A percentile compares a stretch with the other conserved stretches of the same genome.
These are phyloP conservation scores for Primulina tabacum DNA, from an alignment of 257 asterid species.

Conservation along the genomic window DNA sequence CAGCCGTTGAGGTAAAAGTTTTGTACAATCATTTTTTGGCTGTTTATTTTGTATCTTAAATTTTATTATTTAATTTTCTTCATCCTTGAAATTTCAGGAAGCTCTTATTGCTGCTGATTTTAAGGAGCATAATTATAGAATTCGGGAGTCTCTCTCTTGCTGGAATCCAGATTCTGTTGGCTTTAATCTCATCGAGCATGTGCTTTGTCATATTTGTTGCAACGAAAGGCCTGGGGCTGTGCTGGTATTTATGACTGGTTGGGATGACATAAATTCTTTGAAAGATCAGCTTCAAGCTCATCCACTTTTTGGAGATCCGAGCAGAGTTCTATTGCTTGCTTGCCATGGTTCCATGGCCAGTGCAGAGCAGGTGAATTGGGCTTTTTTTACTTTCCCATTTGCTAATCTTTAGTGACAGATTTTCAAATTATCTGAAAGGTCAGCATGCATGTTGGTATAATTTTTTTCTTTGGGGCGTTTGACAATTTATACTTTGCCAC, in stretches of 20 bases:
- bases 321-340: conserved; percentile 81
- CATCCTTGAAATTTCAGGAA: conserved; percentile 51
- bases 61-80: conserved; percentile 7
- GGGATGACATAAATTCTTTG: conserved; percentile 96
- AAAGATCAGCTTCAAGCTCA: conserved; percentile 90
- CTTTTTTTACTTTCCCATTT: conserved; percentile 12
- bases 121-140: conserved; percentile 47
- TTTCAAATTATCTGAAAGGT: conserved; percentile 14
- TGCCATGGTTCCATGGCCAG: conserved; percentile 99
- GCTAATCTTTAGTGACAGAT: conserved; percentile 13
- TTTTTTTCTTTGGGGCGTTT: background rate
- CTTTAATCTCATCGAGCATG: conserved; percentile 86
- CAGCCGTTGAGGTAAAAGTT: conserved; percentile 76
- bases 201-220: conserved; percentile 75
- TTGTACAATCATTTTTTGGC: conserved; percentile 12
- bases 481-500: background rate
- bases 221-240: conserved; percentile 91
- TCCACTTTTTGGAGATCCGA: conserved; percentile 85
- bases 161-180: conserved; percentile 99
- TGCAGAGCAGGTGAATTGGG: conserved; percentile 72
- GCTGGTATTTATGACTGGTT: conserved; percentile 94
- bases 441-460: conserved; percentile 7
- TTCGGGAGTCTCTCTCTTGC: conserved; percentile 68
- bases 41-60: background rate
- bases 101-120: conserved; percentile 71